Evolutionary conservation across 2,329 filamentous ascomycete genomes (phyloP).

Genomic region (Rutstroemia sp.): DNA sequence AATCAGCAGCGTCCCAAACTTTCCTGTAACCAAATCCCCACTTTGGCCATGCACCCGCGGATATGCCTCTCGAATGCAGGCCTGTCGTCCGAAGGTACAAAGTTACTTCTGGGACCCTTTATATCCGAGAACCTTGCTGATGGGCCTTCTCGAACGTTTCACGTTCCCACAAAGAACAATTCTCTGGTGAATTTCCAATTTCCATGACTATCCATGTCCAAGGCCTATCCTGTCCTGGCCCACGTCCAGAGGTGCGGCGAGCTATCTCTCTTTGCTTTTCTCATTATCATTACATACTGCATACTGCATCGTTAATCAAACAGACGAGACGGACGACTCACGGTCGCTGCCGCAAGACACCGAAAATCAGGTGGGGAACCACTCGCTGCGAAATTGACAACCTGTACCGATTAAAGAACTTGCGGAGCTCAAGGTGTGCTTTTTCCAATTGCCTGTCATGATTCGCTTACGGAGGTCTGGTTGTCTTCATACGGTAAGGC

Average conservation of each 20-base stretch:
- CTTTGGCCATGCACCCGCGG: not conserved
- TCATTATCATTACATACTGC: too few relatives aligned
- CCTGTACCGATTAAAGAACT: too few relatives aligned
- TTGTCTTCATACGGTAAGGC: not conserved
- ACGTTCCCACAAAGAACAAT: slow-evolving; percentile 3
- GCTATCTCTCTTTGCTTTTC: too few relatives aligned
- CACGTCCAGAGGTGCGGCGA: too few relatives aligned
- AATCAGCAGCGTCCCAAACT: too few relatives aligned
- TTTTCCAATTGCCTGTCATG: not conserved
- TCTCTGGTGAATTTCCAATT: not conserved
- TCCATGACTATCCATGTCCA: not conserved
- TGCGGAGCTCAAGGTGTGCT: not conserved
- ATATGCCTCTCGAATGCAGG: not conserved
- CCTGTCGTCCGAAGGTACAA: not conserved
- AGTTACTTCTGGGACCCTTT: not conserved
- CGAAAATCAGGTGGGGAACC: not conserved
- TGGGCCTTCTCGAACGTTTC: slow-evolving; percentile 28
- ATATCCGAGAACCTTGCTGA: slow-evolving; percentile 19
- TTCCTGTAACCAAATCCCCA: not conserved
- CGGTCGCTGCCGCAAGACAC: not conserved
- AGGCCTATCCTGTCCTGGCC: not conserved
- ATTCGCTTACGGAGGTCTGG: not conserved
- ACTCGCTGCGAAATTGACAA: too few relatives aligned
- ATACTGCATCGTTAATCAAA: not conserved
- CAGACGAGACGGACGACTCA: not conserved